A percentile compares a stretch with the other conserved stretches of the same genome.
Conservation (phyloP, 306 rosid species). For the Prunus campanulata region DNA sequence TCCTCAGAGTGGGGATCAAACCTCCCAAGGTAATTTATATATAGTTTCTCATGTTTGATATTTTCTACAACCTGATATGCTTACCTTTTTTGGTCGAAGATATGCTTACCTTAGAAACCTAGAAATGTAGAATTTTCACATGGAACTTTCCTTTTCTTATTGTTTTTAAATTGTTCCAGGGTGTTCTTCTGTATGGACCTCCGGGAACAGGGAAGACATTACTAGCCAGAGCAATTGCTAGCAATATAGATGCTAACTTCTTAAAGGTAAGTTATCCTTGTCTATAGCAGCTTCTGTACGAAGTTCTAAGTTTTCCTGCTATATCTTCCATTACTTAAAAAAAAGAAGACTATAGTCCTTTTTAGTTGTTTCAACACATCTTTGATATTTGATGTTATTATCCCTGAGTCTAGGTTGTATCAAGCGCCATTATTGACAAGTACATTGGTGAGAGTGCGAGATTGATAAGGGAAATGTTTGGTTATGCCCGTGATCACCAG, state of each 20-base stretch:
- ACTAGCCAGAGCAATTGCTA: constrained; percentile 93
- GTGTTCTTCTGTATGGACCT: constrained; percentile 97
- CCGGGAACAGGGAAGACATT: constrained; percentile 98
- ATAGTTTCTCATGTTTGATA: background rate
- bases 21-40: constrained; percentile 76
- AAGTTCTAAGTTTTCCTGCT: background rate
- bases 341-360: background rate
- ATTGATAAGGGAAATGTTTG: constrained; percentile 95
- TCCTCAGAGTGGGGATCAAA: constrained; percentile 90
- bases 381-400: background rate
- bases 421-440: constrained; percentile 94
- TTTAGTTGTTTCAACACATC: background rate
- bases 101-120: background rate
- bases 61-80: background rate
- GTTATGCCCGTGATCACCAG: constrained; percentile 98
- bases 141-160: background rate
- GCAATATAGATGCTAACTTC: constrained; percentile 95
- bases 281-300: background rate
- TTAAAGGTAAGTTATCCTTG: constrained; percentile 55
- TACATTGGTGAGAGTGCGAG: constrained; percentile 97
- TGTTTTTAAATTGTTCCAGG: constrained; percentile 44
- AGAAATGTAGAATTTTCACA: background rate
- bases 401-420: constrained; percentile 63
- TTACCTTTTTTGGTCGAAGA: background rate
- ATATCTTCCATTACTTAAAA: background rate